Base-by-base conservation (phyloP, 1,139 yeast genomes). In the Kodamaea fungicola region DNA sequence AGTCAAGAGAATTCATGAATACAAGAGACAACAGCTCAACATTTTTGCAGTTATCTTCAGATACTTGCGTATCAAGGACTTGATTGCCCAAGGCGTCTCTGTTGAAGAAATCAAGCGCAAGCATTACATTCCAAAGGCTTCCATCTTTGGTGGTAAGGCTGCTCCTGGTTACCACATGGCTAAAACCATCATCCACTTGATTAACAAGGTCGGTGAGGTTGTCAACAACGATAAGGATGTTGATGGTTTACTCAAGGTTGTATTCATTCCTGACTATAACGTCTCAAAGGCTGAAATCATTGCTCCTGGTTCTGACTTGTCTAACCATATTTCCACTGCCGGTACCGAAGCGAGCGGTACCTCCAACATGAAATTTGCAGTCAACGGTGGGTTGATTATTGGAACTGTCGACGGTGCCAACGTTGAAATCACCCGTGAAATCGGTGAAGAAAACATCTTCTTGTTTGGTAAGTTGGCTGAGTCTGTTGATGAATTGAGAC, bases 401-500 rank as follows among this genome's bases (percentile, higher is more conserved):
- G 97, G 97, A 57, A 89, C 97, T 12, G 96, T 90, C 48, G 97
- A 90, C 58, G 97, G 97, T 57, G 97, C 97, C 45, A 90, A 89
- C 57, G 95, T 90, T 39, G 97, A 90, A 66, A 87, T 90, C 58
- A 85, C 96, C 16, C 78, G 96, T 53, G 97, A 90, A 64, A 79
- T 87, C 51, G 96, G 96, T 35, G 95, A 89, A 58, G 95, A 87
- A 37, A 88, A 90, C 61, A 87, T 90, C 60, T 89, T 88, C 71
- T 70, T 89, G 58, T 89, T 89, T 59, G 97, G 97, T 56, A 87
- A 85, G 59, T 75, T 89, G 57, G 81, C 95, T 25, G 96, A 89
- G 61, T 80, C 85, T 29, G 97, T 89, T 32, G 96, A 88, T 39
- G 90, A 81, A 41, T 71, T 89, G 38, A 79, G 97, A 62, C 84